These are phyloP conservation scores for Trematosphaeria pertusa DNA, from an alignment of 2,329 filamentous ascomycete genomes.

Conservation along the genomic window DNA sequence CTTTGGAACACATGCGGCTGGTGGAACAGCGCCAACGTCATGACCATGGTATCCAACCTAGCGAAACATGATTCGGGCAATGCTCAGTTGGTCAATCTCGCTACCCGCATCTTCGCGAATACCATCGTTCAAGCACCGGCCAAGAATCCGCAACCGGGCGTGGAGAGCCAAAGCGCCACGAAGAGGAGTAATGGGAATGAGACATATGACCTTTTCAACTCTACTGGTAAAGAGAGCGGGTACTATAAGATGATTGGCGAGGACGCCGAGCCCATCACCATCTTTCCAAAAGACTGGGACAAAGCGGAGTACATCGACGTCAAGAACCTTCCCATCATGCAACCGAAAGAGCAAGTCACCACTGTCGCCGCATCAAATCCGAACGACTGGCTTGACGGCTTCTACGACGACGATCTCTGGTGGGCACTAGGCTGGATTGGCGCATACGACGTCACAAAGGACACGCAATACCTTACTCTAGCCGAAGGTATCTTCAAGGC, in stretches of 20 bases:
- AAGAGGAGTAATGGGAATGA: constrained; percentile 16
- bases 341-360: constrained; percentile 12
- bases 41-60: constrained; percentile 68
- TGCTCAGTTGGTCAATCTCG: constrained; percentile 44
- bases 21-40: constrained; percentile 76
- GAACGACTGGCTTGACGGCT: constrained; percentile 50
- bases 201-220: constrained; percentile 13
- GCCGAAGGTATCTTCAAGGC: constrained; percentile 59
- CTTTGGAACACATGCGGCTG: constrained; percentile 71
- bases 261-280: constrained; percentile 21
- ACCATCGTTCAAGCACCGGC: constrained; percentile 47
- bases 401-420: constrained; percentile 61
- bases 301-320: constrained; percentile 17
- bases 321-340: constrained; percentile 14
- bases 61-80: constrained; percentile 39
- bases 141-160: constrained; percentile 38
- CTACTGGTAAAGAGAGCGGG: constrained; percentile 15
- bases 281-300: constrained; percentile 32
- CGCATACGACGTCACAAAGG: constrained; percentile 60
- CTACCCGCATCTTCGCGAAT: constrained; percentile 52
- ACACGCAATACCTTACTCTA: constrained; percentile 54
- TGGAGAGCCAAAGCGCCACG: constrained; percentile 21
- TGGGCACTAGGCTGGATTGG: constrained; percentile 62
- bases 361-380: constrained; percentile 22
- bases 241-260: constrained; percentile 32